Conservation (phyloP, 169 alveolate genomes). For the Plasmodium blacklocki region DNA sequence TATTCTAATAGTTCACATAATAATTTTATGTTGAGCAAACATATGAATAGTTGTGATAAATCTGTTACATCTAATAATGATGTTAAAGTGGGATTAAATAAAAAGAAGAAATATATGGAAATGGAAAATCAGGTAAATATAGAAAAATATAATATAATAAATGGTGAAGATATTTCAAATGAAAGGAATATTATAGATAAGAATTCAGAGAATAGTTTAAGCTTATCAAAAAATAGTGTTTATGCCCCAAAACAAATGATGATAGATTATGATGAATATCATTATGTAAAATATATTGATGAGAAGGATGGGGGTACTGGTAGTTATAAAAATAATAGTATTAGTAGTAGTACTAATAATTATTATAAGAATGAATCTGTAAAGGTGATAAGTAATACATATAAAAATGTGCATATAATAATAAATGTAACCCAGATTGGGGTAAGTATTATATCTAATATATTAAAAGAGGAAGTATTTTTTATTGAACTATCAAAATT, state of each 20-base stretch:
- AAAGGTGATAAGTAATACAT: slow-evolving; percentile 51
- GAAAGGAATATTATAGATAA: neutral
- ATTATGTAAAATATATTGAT: neutral
- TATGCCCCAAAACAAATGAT: neutral
- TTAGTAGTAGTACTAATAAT: neutral
- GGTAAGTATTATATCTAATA: slow-evolving; percentile 86
- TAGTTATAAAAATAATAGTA: neutral
- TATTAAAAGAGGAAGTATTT: slow-evolving; percentile 87
- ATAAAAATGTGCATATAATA: slow-evolving; percentile 72
- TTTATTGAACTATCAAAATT: slow-evolving; percentile 87
- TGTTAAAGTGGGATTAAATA: neutral
- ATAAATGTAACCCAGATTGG: slow-evolving; percentile 86
- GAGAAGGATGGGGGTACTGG: slow-evolving; percentile 7
- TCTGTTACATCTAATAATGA: neutral
- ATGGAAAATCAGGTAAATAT: neutral
- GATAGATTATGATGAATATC: neutral
- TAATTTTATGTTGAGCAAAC: neutral
- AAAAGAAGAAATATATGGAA: neutral
- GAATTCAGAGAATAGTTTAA: neutral
- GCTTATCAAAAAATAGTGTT: neutral
- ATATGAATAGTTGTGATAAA: neutral
- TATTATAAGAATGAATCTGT: slow-evolving; percentile 21
- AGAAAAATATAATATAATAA: neutral
- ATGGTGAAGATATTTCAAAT: neutral
- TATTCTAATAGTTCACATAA: neutral